Base-by-base conservation (phyloP, 1,139 yeast genomes). In the Candida buenavistaensis region DNA sequence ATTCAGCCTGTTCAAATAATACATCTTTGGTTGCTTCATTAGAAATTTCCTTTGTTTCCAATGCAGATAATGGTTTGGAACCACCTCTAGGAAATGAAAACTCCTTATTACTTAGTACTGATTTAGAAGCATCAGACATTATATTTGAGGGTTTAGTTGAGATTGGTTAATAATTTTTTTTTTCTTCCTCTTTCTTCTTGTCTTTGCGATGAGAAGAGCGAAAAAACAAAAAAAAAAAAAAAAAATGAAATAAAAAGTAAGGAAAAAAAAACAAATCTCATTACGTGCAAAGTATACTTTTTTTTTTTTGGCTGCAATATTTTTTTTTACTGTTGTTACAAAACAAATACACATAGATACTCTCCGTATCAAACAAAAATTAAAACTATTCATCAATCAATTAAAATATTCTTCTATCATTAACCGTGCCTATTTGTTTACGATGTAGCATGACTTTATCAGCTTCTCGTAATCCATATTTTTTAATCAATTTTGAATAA, bases 1-100 rank as follows among this genome's bases (percentile, higher is more conserved):
- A 35, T 12, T 55, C 59, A 14, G 71, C 49, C 30, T 68, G 61
- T 49, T 78, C 90, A 48, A 85, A 85, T 37, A 87, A 67, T 17
- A 86, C 95, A 65, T 92, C 98, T 48, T 77, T 77, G 21, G 90
- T 81, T 28, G 94, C 98, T 58, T 92, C 96, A 54, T 88, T 89
- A 26, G 96, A 82, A 36, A 90, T 94, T 55, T 89, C 95, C 57
- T 89, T 89, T 48, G 88, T 80, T 62, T 92, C 99, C 47, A 92
- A 65, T 4, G 98, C 90, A 3, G 96, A 79, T 57, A 90, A 73
- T 12, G 81, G 87, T 15, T 90, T 76, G 8, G 85, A 78, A 37
- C 97, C 97, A 50, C 98, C 98, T 78, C 99, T 82, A 33, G 98
- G 98, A 55, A 92, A 92, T 13, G 95, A 78, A 35, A 80, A 75